Evolutionary conservation across 2,329 filamentous ascomycete species (phyloP).

Genomic region (Neonectria magnoliae): DNA sequence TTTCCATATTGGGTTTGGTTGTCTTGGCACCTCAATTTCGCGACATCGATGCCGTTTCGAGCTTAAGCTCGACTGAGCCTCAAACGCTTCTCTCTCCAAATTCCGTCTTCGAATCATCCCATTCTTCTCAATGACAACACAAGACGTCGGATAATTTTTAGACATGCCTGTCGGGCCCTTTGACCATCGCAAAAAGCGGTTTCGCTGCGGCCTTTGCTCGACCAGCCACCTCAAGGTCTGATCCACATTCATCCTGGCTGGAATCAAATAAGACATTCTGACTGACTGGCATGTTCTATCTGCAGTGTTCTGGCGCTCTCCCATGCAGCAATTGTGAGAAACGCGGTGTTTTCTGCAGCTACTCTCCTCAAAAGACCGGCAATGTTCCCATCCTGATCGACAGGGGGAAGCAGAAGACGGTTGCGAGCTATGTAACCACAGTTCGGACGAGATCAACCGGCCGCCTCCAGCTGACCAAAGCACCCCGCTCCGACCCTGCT

Average conservation of each 20-base stretch:
- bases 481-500: slow-evolving; percentile 23
- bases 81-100: background rate
- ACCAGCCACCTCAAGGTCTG: slow-evolving; percentile 48
- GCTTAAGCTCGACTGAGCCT: slow-evolving; percentile 24
- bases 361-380: slow-evolving; percentile 7
- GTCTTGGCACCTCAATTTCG: slow-evolving; percentile 19
- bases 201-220: slow-evolving; percentile 45
- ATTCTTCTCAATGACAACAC: background rate
- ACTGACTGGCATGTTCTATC: background rate
- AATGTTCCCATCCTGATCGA: slow-evolving; percentile 36
- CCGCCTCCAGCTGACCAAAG: background rate
- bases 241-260: background rate
- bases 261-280: background rate
- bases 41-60: slow-evolving; percentile 29
- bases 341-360: slow-evolving; percentile 37
- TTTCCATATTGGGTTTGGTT: slow-evolving; percentile 32
- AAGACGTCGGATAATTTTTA: background rate
- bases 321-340: slow-evolving; percentile 47
- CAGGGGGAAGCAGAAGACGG: slow-evolving; percentile 25
- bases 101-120: background rate
- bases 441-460: background rate
- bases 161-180: slow-evolving; percentile 48
- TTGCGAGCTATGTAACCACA: background rate
- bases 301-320: slow-evolving; percentile 46
- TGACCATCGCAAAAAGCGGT: slow-evolving; percentile 46